These are phyloP conservation scores for Crithidia acanthocephali DNA, from an alignment of 208 protist species.

Conservation along the genomic window DNA sequence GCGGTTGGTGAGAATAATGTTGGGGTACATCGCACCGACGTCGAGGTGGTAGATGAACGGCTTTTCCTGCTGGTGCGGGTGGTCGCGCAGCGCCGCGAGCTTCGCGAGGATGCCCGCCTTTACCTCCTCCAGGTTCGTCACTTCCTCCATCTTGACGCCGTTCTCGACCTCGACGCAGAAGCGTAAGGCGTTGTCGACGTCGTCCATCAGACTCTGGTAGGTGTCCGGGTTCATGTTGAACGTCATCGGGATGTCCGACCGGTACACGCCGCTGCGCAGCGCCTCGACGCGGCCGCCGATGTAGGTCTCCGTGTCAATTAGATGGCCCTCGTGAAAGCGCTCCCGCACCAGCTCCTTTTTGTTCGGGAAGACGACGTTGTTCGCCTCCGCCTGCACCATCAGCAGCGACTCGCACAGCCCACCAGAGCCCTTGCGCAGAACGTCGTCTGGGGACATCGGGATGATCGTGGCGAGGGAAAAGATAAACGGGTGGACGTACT, in stretches of 20 bases:
- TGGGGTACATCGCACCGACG: conserved; percentile 99
- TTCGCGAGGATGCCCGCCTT: conserved; percentile 62
- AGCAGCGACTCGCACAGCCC: conserved; percentile 99
- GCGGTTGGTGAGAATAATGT: conserved; percentile 99
- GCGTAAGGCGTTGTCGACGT: conserved; percentile 92
- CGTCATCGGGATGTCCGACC: conserved; percentile 95
- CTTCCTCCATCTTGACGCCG: conserved; percentile 80
- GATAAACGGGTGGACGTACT: conserved; percentile 99
- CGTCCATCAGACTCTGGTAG: conserved; percentile 94
- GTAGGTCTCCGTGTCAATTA: conserved; percentile 99
- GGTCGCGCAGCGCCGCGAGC: conserved; percentile 89
- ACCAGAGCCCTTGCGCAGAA: conserved; percentile 98
- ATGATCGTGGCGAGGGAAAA: conserved; percentile 99
- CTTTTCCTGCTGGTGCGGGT: conserved; percentile 72
- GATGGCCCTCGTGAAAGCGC: conserved; percentile 97
- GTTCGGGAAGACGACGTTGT: conserved; percentile 99
- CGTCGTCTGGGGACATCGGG: conserved; percentile 98
- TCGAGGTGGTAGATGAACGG: conserved; percentile 99
- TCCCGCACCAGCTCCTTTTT: conserved; percentile 95
- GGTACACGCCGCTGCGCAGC: conserved; percentile 96
- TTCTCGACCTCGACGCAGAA: conserved; percentile 94
- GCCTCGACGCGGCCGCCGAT: conserved; percentile 98
- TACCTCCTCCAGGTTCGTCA: conserved; percentile 96
- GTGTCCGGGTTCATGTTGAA: conserved; percentile 95
- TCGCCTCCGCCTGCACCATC: conserved; percentile 98